Percentiles rank a stretch among this genome's conserved stretches.
Conservation (phyloP, 495 filamentous ascomycete genomes). For the Glarea lozoyensis region DNA sequence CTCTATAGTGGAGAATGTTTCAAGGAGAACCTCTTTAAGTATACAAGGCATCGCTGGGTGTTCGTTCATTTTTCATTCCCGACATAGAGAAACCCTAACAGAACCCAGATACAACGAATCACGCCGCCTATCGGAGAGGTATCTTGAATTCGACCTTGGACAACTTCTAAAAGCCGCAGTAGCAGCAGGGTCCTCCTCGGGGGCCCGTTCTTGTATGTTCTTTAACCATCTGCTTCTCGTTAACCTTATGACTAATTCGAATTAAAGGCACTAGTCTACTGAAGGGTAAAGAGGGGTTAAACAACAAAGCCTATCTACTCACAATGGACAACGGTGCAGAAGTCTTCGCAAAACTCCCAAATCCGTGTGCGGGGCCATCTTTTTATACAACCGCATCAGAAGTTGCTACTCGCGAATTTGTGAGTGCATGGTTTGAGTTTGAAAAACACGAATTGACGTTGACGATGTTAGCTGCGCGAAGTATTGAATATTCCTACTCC, state of each 20-base stretch:
- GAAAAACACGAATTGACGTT: conserved; percentile 6
- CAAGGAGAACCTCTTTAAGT: conserved; percentile 26
- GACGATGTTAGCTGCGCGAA: conserved; percentile 25
- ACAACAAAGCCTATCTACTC: conserved; percentile 30
- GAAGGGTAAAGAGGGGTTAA: conserved; percentile 27
- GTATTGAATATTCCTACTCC: conserved; percentile 23
- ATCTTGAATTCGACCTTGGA: conserved; percentile 30
- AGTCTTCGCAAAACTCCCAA: conserved; percentile 26
- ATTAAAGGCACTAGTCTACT: conserved; percentile 24
- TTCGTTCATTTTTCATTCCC: conserved; percentile 15
- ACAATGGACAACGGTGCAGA: conserved; percentile 32
- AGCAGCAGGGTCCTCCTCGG: conserved; percentile 18
- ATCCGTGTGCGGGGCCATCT: conserved; percentile 12
- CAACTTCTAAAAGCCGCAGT: conserved; percentile 27
- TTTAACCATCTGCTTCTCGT: conserved; percentile 4
- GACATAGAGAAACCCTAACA: conserved; percentile 10
- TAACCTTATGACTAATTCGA: conserved; percentile 5
- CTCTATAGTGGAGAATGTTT: conserved; percentile 9
- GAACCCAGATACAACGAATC: conserved; percentile 27
- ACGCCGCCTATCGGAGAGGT: conserved; percentile 26
- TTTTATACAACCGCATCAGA: conserved; percentile 18
- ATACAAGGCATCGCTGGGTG: conserved; percentile 31
- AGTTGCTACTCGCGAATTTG: conserved; percentile 29
- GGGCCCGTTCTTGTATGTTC: conserved; percentile 27
- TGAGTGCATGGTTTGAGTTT: conserved; percentile 22